These are phyloP conservation scores for Trichosporon faecale DNA, from an alignment of 1,284 basidiomycete species.

Conservation along the genomic window DNA sequence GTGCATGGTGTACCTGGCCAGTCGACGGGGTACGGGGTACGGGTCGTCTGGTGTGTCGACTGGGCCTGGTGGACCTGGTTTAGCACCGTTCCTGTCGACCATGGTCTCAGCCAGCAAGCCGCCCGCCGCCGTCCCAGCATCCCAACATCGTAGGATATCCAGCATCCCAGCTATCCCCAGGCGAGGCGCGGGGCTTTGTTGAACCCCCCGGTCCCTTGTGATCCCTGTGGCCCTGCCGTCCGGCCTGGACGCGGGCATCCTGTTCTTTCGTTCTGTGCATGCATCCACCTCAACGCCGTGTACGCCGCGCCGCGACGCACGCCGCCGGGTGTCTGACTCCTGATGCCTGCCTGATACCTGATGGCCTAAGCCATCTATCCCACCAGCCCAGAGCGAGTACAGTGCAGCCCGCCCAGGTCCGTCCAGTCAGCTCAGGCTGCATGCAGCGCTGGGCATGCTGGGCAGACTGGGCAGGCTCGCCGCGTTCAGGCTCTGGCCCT, in stretches of 20 bases:
- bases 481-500: neutral
- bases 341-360: neutral
- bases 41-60: neutral
- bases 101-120: slow-evolving; percentile 1
- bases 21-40: neutral
- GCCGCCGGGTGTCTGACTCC: neutral
- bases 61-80: neutral
- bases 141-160: too few species aligned
- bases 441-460: too few species aligned
- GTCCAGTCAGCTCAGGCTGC: neutral
- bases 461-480: neutral
- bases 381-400: too few species aligned
- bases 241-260: neutral
- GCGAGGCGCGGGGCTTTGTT: neutral
- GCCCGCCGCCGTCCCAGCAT: neutral
- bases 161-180: too few species aligned
- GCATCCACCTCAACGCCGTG: neutral
- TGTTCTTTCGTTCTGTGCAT: neutral
- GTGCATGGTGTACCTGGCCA: neutral
- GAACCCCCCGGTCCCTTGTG: neutral
- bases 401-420: too few species aligned
- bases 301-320: too few species aligned
- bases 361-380: neutral
- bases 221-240: neutral
- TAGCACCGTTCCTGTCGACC: neutral